Percentiles rank a stretch among this genome's conserved stretches.
These are phyloP conservation scores for Galerina marginata DNA, from an alignment of 768 basidiomycete species.

Conservation along the genomic window DNA sequence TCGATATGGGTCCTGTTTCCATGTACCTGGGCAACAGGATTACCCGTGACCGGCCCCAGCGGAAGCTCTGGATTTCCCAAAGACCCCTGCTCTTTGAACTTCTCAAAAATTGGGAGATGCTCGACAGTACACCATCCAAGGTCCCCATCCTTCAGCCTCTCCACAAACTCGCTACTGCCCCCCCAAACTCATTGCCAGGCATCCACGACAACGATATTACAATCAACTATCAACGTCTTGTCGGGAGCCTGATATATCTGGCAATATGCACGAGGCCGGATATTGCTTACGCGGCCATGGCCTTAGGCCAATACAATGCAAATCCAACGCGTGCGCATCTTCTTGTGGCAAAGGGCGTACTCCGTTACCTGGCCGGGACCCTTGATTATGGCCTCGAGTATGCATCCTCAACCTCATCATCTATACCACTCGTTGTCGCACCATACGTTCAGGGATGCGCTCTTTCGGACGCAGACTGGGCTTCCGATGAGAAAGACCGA, in stretches of 20 bases:
- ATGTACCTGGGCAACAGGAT: conserved; percentile 15
- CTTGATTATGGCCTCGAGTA: conserved; percentile 25
- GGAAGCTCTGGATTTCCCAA: conserved; percentile 12
- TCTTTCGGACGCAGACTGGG: conserved; percentile 40
- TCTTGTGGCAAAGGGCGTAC: conserved; percentile 34
- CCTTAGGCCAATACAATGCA: conserved; percentile 34
- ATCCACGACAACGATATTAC: conserved; percentile 19
- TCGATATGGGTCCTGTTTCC: conserved; percentile 19
- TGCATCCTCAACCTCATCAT: neutral
- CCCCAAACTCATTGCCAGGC: conserved; percentile 17
- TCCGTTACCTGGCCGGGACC: conserved; percentile 39
- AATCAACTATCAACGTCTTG: conserved; percentile 23
- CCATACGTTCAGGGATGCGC: conserved; percentile 13
- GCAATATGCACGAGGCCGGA: conserved; percentile 40
- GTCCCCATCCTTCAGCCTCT: conserved; percentile 3
- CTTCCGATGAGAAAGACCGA: conserved; percentile 27
- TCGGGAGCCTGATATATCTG: conserved; percentile 34
- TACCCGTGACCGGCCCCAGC: conserved; percentile 7
- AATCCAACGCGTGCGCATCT: conserved; percentile 34
- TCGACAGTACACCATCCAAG: conserved; percentile 13
- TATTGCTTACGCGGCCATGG: conserved; percentile 34
- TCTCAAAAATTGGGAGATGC: conserved; percentile 13
- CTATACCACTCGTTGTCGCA: neutral
- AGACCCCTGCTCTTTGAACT: conserved; percentile 14
- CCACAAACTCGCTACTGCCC: conserved; percentile 2